Evolutionary conservation across 257 asterid genomes (phyloP).

Genomic region (Fraxinus pennsylvanica): DNA sequence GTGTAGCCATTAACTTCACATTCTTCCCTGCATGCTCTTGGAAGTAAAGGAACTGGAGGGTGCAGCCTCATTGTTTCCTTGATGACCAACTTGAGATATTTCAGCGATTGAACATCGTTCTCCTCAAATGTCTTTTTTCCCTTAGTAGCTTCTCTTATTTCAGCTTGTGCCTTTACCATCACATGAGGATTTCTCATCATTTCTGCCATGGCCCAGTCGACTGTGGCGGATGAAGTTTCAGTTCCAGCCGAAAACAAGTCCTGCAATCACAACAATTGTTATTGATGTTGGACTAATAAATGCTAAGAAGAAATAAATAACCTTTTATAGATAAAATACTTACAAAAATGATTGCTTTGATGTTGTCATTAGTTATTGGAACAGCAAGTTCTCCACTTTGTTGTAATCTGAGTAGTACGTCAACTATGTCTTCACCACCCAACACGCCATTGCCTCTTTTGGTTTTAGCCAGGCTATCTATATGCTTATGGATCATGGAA

Average conservation of each 20-base stretch:
- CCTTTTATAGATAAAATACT: background rate
- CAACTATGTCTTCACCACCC: conserved; percentile 18
- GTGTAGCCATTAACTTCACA: no score
- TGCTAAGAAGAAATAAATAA: no score
- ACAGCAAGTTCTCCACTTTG: conserved; percentile 10
- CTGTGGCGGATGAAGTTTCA: background rate
- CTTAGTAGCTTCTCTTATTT: conserved; percentile 4
- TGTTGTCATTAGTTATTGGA: conserved; percentile 16
- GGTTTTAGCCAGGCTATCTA: background rate
- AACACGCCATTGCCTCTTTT: background rate
- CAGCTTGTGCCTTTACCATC: conserved; percentile 27
- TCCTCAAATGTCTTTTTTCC: no score
- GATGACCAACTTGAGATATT: no score
- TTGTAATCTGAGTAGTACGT: conserved; percentile 11
- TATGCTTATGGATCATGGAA: conserved; percentile 17
- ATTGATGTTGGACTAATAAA: background rate
- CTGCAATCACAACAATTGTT: background rate
- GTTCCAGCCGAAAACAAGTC: conserved; percentile 23
- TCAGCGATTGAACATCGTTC: no score
- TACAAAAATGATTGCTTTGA: conserved; percentile 24
- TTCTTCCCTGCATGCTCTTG: no score
- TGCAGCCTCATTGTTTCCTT: no score
- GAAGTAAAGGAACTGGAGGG: no score
- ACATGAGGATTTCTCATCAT: conserved; percentile 21
- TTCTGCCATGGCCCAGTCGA: conserved; percentile 15